Conservation (phyloP, 768 basidiomycete species). For the Boletellus emodensis region DNA sequence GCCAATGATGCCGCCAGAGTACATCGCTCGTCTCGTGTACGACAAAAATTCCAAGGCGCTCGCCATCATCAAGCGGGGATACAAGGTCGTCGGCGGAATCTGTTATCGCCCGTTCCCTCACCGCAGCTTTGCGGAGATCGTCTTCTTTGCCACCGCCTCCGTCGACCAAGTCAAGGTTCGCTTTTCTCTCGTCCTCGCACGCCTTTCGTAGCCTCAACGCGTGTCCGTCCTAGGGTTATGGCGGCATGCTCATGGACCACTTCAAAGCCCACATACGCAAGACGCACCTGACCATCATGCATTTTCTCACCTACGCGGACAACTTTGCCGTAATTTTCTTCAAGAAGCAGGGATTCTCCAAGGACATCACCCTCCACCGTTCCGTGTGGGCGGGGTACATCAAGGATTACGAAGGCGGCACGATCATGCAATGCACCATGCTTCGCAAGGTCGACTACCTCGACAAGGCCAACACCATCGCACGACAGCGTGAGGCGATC, state of each 20-base stretch:
- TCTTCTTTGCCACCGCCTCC: constrained; percentile 96
- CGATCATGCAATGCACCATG: constrained; percentile 98
- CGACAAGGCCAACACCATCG: constrained; percentile 69
- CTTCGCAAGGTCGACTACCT: constrained; percentile 89
- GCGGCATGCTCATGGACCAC: constrained; percentile 97
- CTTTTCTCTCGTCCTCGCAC: neutral
- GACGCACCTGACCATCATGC: constrained; percentile 82
- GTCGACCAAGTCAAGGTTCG: constrained; percentile 94
- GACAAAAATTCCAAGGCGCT: constrained; percentile 90
- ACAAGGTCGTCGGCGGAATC: constrained; percentile 96
- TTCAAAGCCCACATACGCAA: constrained; percentile 89
- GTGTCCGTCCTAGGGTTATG: constrained; percentile 70
- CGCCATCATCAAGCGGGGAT: constrained; percentile 92
- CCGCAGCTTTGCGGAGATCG: constrained; percentile 94
- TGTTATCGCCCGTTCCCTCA: constrained; percentile 96
- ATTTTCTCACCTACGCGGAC: constrained; percentile 97
- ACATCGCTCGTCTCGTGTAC: constrained; percentile 93
- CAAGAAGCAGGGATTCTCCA: constrained; percentile 98
- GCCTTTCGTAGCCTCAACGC: neutral
- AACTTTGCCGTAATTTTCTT: constrained; percentile 99
- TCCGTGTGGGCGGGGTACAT: constrained; percentile 98
- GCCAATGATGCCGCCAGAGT: constrained; percentile 98
- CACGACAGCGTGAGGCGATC: constrained; percentile 84
- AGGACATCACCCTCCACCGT: constrained; percentile 90
- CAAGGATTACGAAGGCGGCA: constrained; percentile 99